These are phyloP conservation scores for Trichopus zeylanicus DNA, from an alignment of 116 monocot species.

Conservation along the genomic window DNA sequence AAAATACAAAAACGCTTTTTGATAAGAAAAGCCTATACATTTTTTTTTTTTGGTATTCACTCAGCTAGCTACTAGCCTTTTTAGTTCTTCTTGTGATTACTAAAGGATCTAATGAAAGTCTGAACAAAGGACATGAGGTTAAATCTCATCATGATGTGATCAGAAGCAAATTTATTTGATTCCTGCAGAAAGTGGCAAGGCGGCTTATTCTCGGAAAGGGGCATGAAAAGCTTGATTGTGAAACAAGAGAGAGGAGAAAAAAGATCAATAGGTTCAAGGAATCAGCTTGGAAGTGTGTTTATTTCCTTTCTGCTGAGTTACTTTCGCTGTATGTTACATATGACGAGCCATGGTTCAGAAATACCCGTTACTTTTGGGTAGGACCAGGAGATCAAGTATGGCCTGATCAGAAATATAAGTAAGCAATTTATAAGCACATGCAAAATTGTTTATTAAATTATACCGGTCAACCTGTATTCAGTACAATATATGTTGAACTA, in stretches of 20 bases:
- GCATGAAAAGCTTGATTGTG: constrained; percentile 21
- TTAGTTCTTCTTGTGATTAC: too few relatives aligned
- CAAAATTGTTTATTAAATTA: neutral
- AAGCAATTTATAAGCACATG: constrained; percentile 12
- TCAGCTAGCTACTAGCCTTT: too few relatives aligned
- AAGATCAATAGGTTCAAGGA: constrained; percentile 64
- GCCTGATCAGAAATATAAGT: constrained; percentile 92
- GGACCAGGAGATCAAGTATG: constrained; percentile 86
- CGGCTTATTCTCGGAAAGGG: constrained; percentile 28
- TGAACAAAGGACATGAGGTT: too few relatives aligned
- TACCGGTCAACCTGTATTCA: neutral
- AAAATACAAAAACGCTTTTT: too few relatives aligned
- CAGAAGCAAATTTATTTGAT: neutral
- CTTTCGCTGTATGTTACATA: constrained; percentile 64
- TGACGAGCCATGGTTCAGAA: constrained; percentile 81
- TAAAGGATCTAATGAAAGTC: too few relatives aligned
- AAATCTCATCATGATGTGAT: neutral
- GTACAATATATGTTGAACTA: neutral
- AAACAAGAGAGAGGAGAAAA: constrained; percentile 27
- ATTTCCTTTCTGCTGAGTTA: constrained; percentile 61
- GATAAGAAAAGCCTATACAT: too few relatives aligned
- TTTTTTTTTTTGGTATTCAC: too few relatives aligned
- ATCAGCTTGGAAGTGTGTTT: constrained; percentile 68
- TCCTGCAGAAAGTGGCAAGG: constrained; percentile 31
- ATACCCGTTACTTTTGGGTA: constrained; percentile 70